Conservation (phyloP, 257 asterid species). For the Capsicum chinense region DNA sequence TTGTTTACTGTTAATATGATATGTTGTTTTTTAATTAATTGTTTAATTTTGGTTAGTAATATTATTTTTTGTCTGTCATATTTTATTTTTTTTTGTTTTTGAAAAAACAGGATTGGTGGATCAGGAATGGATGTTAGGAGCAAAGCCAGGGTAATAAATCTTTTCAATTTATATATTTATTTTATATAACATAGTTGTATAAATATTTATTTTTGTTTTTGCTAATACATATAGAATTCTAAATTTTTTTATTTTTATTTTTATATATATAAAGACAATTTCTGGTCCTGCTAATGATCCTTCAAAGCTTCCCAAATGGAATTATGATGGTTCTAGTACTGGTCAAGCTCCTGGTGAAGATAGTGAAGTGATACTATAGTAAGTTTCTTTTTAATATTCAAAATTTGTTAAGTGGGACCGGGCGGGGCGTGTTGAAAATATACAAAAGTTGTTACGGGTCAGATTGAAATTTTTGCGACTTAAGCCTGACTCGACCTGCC, state of each 20-base stretch:
- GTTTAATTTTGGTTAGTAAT: too few species aligned
- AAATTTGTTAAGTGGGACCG: too few species aligned
- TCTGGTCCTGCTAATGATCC: slow-evolving; percentile 88
- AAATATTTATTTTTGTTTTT: background rate
- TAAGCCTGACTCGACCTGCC: background rate
- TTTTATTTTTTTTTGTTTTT: too few species aligned
- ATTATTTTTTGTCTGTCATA: too few species aligned
- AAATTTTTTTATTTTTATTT: background rate
- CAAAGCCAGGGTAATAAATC: slow-evolving; percentile 75
- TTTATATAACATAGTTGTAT: background rate
- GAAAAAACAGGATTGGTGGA: slow-evolving; percentile 76
- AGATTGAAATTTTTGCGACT: background rate
- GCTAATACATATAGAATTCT: background rate
- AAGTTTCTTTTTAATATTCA: slow-evolving; percentile 35
- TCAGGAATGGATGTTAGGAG: slow-evolving; percentile 90
- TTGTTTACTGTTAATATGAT: too few species aligned
- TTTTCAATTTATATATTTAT: background rate
- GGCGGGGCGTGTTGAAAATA: too few species aligned
- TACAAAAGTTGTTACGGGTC: too few species aligned
- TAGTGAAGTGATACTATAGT: slow-evolving; percentile 98
- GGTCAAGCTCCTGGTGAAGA: slow-evolving; percentile 99
- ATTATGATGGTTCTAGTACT: slow-evolving; percentile 97
- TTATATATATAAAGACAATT: slow-evolving; percentile 56
- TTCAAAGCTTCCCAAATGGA: slow-evolving; percentile 98
- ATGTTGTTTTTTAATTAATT: too few species aligned